A percentile compares a stretch with the other conserved stretches of the same genome.
Evolutionary conservation across 2,329 filamentous ascomycete genomes (phyloP).

Genomic region (Ceratocystis ficicola): DNA sequence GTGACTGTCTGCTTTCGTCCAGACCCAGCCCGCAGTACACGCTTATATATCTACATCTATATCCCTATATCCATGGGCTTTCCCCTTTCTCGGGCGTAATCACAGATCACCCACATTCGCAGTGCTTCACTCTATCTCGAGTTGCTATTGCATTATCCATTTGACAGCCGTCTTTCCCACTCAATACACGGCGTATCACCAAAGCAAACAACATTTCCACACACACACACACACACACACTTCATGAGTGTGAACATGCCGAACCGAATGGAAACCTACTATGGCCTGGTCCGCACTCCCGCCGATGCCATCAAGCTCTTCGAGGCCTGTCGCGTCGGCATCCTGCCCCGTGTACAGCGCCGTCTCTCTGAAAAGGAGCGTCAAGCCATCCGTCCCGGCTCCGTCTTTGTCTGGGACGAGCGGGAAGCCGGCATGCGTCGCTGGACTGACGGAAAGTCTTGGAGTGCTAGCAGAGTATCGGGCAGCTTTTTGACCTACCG

Average conservation of each 20-base stretch:
- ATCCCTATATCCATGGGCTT: background rate
- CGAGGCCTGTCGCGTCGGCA: conserved; percentile 81
- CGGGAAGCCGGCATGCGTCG: conserved; percentile 93
- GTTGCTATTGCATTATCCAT: background rate
- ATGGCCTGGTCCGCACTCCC: conserved; percentile 89
- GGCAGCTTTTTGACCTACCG: conserved; percentile 95
- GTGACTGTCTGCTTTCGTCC: background rate
- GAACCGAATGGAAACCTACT: conserved; percentile 84
- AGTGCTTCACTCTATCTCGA: background rate
- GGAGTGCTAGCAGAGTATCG: conserved; percentile 94
- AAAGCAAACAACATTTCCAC: background rate
- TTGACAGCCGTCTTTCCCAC: background rate
- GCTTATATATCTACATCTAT: background rate
- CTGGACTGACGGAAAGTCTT: conserved; percentile 98
- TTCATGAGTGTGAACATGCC: conserved; percentile 7
- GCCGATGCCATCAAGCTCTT: conserved; percentile 97
- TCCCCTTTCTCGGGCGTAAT: background rate
- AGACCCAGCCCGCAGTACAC: background rate
- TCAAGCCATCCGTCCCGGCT: conserved; percentile 89
- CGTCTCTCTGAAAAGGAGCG: conserved; percentile 92
- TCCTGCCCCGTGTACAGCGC: conserved; percentile 83
- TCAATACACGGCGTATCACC: background rate
- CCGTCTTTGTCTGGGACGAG: conserved; percentile 99
- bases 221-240: background rate
- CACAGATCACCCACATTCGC: background rate